A percentile compares a stretch with the other conserved stretches of the same genome.
These are phyloP conservation scores for Pleurotus giganteus DNA, from an alignment of 768 basidiomycete genomes.

Conservation along the genomic window DNA sequence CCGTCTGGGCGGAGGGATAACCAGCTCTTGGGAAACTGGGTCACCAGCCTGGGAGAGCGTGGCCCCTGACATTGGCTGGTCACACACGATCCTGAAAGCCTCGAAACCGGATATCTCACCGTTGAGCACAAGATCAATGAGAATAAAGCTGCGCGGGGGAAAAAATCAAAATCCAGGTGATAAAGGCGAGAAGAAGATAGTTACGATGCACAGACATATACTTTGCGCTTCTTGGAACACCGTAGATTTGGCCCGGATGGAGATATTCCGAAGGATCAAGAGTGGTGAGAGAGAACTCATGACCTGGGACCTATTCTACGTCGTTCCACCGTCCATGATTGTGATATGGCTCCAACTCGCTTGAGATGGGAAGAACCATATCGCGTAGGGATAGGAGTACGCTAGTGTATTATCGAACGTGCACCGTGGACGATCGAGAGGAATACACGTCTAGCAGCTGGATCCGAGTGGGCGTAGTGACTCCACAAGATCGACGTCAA, in stretches of 20 bases:
- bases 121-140: neutral
- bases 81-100: neutral
- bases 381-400: conserved; percentile 1
- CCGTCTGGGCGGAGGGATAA: neutral
- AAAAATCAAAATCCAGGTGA: neutral
- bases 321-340: neutral
- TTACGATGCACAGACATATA: neutral
- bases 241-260: conserved; percentile 1
- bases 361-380: conserved; percentile 1
- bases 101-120: neutral
- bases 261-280: conserved; percentile 1
- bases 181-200: neutral
- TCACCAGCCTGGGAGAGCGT: neutral
- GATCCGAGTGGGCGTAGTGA: neutral
- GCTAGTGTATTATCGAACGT: neutral
- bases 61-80: neutral
- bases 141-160: neutral
- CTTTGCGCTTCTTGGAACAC: neutral
- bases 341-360: conserved; percentile 7
- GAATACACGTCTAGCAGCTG: neutral
- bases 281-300: conserved; percentile 4
- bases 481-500: conserved; percentile 6
- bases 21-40: neutral
- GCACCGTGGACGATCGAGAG: neutral
- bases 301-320: conserved; percentile 6